phyloP scores from a whole-genome alignment of 306 rosid genomes.

The Geum urbanum region DNA sequence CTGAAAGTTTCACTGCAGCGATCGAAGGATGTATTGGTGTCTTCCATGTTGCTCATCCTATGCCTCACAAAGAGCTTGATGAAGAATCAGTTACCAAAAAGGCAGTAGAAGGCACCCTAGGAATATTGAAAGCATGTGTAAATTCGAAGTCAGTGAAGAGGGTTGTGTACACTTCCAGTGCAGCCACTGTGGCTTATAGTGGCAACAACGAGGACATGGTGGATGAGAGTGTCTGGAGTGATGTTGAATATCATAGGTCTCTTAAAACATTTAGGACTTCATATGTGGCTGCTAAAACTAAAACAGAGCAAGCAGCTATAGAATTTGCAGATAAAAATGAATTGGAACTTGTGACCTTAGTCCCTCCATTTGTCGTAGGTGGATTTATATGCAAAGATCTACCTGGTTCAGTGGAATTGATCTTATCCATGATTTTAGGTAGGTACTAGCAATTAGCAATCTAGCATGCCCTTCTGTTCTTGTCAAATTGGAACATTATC shows the following conservation, averaged over 20 bases:
- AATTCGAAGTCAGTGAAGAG: slow-evolving; percentile 38
- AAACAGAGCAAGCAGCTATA: slow-evolving; percentile 43
- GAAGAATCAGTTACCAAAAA: slow-evolving; percentile 40
- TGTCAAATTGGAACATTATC: not conserved
- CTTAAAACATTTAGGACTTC: no score
- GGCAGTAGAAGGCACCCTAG: slow-evolving; percentile 45
- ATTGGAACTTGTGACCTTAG: slow-evolving; percentile 45
- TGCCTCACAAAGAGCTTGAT: slow-evolving; percentile 25
- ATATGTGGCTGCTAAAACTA: slow-evolving; percentile 46
- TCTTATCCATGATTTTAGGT: slow-evolving; percentile 38
- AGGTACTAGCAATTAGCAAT: no score
- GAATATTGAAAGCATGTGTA: slow-evolving; percentile 42
- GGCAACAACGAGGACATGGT: not conserved
- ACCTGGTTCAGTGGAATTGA: slow-evolving; percentile 30
- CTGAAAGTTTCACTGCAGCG: slow-evolving; percentile 42
- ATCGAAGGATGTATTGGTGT: slow-evolving; percentile 55
- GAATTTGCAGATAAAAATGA: slow-evolving; percentile 46
- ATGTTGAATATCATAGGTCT: slow-evolving; percentile 27
- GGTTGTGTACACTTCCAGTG: slow-evolving; percentile 57
- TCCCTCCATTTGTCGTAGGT: slow-evolving; percentile 46
- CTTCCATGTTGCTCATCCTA: slow-evolving; percentile 47
- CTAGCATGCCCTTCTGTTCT: no score
- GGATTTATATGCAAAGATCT: slow-evolving; percentile 50
- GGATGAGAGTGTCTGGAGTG: slow-evolving; percentile 53
- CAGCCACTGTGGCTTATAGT: slow-evolving; percentile 21